Evolutionary conservation across 768 basidiomycete genomes (phyloP).

Genomic region (Lentinula guzmanii): DNA sequence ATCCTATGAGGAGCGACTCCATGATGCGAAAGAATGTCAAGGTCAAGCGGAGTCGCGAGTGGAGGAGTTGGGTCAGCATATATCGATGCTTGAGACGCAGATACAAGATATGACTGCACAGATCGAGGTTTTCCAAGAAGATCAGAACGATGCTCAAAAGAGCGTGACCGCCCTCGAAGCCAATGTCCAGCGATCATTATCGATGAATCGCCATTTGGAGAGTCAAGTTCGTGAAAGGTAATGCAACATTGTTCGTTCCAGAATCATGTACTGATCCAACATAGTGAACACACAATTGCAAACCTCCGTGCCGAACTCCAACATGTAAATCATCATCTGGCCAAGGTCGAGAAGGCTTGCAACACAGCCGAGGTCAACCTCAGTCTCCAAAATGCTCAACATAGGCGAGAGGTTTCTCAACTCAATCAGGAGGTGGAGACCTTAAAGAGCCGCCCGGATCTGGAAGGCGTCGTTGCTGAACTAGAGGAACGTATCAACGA

Average conservation of each 20-base stretch:
- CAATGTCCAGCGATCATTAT: slow-evolving; percentile 58
- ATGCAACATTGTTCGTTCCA: slow-evolving; percentile 13
- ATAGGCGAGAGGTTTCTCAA: slow-evolving; percentile 55
- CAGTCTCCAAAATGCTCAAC: slow-evolving; percentile 57
- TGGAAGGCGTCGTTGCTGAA: slow-evolving; percentile 49
- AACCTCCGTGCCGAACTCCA: slow-evolving; percentile 30
- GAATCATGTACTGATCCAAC: background rate
- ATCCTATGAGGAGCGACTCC: slow-evolving; percentile 24
- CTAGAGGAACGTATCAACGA: slow-evolving; percentile 67
- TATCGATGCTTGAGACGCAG: slow-evolving; percentile 28
- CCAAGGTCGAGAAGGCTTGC: slow-evolving; percentile 49
- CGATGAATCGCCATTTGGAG: slow-evolving; percentile 58
- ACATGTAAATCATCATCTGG: slow-evolving; percentile 35
- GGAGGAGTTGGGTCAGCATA: slow-evolving; percentile 27
- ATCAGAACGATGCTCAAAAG: slow-evolving; percentile 46
- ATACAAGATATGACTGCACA: slow-evolving; percentile 34
- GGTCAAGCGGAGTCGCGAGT: slow-evolving; percentile 26
- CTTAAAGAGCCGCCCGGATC: slow-evolving; percentile 47
- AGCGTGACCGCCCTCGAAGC: slow-evolving; percentile 56
- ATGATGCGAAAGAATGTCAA: slow-evolving; percentile 18
- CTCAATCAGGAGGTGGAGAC: slow-evolving; percentile 52
- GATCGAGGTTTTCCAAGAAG: slow-evolving; percentile 34
- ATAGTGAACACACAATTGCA: slow-evolving; percentile 42
- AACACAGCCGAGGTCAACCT: slow-evolving; percentile 64
- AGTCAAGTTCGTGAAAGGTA: slow-evolving; percentile 60